phyloP scores from a whole-genome alignment of 495 filamentous ascomycete genomes.

The Paragyromitra xinjiangensis region DNA sequence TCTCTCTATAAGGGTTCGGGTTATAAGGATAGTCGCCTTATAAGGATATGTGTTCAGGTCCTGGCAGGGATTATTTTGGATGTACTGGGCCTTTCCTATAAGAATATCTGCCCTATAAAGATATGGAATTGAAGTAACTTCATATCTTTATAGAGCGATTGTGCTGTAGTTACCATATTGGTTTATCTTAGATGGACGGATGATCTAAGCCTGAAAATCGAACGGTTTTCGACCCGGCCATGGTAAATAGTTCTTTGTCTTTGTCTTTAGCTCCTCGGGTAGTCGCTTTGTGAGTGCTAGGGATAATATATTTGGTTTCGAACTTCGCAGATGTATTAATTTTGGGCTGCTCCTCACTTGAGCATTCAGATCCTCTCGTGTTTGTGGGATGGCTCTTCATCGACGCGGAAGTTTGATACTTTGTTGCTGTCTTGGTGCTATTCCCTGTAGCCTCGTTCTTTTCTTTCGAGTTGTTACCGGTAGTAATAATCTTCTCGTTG shows the following conservation, averaged over 20 bases:
- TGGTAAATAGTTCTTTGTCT: neutral
- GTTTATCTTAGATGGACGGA: too few species aligned
- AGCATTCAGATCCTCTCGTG: neutral
- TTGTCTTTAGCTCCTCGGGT: neutral
- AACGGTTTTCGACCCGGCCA: neutral
- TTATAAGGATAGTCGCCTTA: too few species aligned
- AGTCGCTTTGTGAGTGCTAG: neutral
- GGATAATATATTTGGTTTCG: neutral
- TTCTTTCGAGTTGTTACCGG: neutral
- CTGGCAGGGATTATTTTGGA: too few species aligned
- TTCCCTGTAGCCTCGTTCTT: neutral
- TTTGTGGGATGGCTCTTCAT: neutral
- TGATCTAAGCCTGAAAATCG: too few species aligned
- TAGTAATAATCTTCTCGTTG: neutral
- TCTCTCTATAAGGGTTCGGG: too few species aligned
- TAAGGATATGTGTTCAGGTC: too few species aligned
- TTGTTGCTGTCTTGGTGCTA: neutral
- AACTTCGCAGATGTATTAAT: neutral
- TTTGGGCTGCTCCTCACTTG: neutral
- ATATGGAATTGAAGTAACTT: too few species aligned
- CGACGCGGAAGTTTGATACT: neutral
- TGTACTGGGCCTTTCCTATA: too few species aligned
- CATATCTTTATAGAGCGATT: too few species aligned
- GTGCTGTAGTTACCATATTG: too few species aligned
- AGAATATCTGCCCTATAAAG: too few species aligned